phyloP scores from a whole-genome alignment of 805 yeast species.

The Metschnikowia gelsemii region DNA sequence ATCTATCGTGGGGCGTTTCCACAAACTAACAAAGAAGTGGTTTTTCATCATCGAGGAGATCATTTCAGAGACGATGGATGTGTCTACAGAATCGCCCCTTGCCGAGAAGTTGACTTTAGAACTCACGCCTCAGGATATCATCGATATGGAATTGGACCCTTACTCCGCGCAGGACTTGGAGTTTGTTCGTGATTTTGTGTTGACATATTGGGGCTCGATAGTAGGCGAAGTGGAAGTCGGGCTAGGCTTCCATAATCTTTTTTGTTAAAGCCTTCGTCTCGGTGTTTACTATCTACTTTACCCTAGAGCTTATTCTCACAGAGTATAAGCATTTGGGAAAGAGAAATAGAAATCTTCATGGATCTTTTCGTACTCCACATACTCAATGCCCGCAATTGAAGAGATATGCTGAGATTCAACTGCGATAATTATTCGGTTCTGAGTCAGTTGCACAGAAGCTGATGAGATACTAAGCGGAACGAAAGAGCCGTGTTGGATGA shows the following conservation, averaged over 20 bases:
- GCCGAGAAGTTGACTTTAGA: slow-evolving; percentile 25
- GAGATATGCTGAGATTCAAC: too few species aligned
- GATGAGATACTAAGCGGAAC: too few species aligned
- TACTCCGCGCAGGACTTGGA: slow-evolving; percentile 38
- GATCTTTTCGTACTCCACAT: too few species aligned
- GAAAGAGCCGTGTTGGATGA: too few species aligned
- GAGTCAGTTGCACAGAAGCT: too few species aligned
- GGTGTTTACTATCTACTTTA: too few species aligned
- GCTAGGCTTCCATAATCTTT: slow-evolving; percentile 31
- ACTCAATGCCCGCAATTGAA: too few species aligned
- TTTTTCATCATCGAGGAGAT: slow-evolving; percentile 36
- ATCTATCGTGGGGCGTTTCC: slow-evolving; percentile 39
- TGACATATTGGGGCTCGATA: slow-evolving; percentile 32
- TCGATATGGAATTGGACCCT: slow-evolving; percentile 45
- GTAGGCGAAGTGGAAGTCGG: slow-evolving; percentile 35
- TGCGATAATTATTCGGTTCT: too few species aligned
- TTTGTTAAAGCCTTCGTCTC: slow-evolving; percentile 31
- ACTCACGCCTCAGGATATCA: slow-evolving; percentile 41
- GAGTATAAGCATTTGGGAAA: too few species aligned
- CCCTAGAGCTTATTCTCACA: too few species aligned
- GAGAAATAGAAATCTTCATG: too few species aligned
- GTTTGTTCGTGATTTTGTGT: slow-evolving; percentile 37
- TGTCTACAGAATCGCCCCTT: slow-evolving; percentile 1
- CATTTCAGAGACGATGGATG: slow-evolving; percentile 28
- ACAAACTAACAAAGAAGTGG: slow-evolving; percentile 40